Evolutionary conservation across 2,329 filamentous ascomycete genomes (phyloP).

Genomic region (Fusarium globosum): DNA sequence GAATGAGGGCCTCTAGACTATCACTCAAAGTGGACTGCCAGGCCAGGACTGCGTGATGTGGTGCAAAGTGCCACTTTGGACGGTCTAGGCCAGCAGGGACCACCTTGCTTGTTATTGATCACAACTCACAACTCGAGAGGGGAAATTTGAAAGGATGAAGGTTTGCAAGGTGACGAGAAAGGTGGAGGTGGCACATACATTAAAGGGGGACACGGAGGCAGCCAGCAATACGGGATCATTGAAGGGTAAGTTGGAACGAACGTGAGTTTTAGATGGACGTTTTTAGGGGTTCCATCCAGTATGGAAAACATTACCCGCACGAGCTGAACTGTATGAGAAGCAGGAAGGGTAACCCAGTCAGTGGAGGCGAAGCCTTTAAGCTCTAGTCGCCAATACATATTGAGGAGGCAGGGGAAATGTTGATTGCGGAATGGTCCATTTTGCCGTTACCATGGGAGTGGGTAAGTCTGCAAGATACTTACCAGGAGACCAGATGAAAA

Average conservation of each 20-base stretch:
- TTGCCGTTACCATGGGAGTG: constrained; percentile 14
- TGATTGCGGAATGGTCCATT: not conserved
- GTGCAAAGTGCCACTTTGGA: constrained; percentile 8
- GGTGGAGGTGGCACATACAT: not conserved
- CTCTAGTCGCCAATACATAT: not conserved
- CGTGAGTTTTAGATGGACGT: not conserved
- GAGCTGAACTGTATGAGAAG: not conserved
- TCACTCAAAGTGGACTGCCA: constrained; percentile 9
- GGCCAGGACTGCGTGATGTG: not conserved
- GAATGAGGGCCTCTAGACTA: not conserved
- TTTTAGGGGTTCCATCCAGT: not conserved
- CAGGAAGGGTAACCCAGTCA: not conserved
- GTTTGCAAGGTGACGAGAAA: not conserved
- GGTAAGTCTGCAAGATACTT: constrained; percentile 10
- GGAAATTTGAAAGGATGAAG: constrained; percentile 1
- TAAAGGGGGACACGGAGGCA: not conserved
- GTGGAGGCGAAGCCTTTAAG: not conserved
- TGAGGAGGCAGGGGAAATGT: not conserved
- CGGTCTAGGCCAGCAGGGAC: constrained; percentile 21
- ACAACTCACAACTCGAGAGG: constrained; percentile 4
- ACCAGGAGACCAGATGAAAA: constrained; percentile 7
- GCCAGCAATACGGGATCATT: not conserved
- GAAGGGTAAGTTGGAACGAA: not conserved
- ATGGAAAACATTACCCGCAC: not conserved
- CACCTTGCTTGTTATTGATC: constrained; percentile 24